Percentiles rank a stretch among this genome's conserved stretches.
Evolutionary conservation across 73 alveolate genomes (phyloP).

Genomic region (Paramecium biaurelia): DNA sequence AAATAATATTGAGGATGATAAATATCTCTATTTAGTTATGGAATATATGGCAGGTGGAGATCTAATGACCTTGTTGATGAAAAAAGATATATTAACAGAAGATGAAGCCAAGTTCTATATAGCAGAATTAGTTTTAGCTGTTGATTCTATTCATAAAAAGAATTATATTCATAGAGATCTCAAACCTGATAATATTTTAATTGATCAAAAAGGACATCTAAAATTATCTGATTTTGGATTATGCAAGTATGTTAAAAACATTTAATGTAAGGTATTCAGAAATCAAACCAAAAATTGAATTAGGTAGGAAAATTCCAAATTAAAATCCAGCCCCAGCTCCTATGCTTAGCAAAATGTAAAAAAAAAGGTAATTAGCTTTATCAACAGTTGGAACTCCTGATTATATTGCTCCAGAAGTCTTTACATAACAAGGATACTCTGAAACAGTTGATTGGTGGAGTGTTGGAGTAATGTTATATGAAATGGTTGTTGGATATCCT

Average conservation of each 20-base stretch:
- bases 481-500: constrained; percentile 88
- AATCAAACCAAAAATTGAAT: constrained; percentile 61
- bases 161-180: constrained; percentile 63
- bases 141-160: constrained; percentile 65
- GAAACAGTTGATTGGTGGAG: constrained; percentile 91
- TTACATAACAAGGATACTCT: constrained; percentile 81
- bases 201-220: constrained; percentile 55
- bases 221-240: constrained; percentile 63
- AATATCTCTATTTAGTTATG: constrained; percentile 77
- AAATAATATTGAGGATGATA: constrained; percentile 71
- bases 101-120: constrained; percentile 64
- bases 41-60: constrained; percentile 88
- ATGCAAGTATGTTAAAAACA: background rate
- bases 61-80: constrained; percentile 75
- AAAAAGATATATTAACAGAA: constrained; percentile 60
- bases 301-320: constrained; percentile 23
- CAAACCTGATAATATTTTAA: constrained; percentile 63
- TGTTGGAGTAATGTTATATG: constrained; percentile 82
- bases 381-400: constrained; percentile 95
- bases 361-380: constrained; percentile 72
- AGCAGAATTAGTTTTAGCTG: constrained; percentile 58
- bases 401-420: constrained; percentile 90
- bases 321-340: background rate
- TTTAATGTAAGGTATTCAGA: constrained; percentile 20
- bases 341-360: constrained; percentile 1